Evolutionary conservation across 2,329 filamentous ascomycete genomes (phyloP).

Genomic region (Alternaria angustiovoidea): DNA sequence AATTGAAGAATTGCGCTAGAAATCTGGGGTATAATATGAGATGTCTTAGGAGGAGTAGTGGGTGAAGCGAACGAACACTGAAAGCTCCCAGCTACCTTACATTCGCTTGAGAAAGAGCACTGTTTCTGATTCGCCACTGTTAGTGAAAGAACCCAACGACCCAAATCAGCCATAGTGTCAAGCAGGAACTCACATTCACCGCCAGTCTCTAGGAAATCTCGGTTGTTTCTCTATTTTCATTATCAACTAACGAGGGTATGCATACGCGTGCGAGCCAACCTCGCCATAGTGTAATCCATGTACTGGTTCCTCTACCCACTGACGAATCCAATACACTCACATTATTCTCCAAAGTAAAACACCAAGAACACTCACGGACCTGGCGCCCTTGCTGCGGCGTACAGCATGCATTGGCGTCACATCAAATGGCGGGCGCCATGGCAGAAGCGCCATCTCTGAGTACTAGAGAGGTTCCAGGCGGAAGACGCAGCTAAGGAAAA

Average conservation of each 20-base stretch:
- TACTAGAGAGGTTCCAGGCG: constrained; percentile 6
- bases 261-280: neutral
- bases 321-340: neutral
- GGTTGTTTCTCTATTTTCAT: neutral
- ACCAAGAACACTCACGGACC: neutral
- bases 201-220: neutral
- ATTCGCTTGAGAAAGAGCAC: neutral
- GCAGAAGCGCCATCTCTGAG: constrained; percentile 3
- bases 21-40: neutral
- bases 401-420: constrained; percentile 13
- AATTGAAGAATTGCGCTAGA: neutral
- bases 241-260: neutral
- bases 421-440: constrained; percentile 8
- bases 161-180: neutral
- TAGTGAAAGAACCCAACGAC: too few species aligned
- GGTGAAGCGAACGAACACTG: neutral
- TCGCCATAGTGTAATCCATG: neutral
- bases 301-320: neutral
- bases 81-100: neutral
- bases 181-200: neutral
- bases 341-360: neutral
- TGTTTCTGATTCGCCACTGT: too few species aligned
- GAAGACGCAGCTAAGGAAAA: constrained; percentile 1
- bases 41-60: neutral
- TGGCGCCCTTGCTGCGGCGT: neutral